phyloP scores from a whole-genome alignment of 1,284 basidiomycete species.

The Cryptococcus sp. region DNA sequence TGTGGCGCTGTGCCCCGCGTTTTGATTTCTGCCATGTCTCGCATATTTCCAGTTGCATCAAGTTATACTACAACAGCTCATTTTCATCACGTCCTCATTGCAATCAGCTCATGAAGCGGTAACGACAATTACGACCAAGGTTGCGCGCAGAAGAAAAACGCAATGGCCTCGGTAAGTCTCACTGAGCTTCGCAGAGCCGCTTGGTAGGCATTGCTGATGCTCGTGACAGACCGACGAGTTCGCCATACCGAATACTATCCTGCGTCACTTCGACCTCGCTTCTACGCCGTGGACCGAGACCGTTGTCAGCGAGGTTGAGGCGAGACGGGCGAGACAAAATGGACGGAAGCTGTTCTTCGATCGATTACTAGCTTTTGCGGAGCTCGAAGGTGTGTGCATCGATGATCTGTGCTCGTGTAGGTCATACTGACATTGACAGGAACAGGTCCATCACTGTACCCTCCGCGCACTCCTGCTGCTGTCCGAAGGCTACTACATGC shows the following conservation, averaged over 20 bases:
- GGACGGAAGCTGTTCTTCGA: constrained; percentile 43
- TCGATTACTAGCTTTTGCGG: constrained; percentile 35
- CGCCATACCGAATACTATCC: constrained; percentile 34
- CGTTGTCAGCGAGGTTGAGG: constrained; percentile 11
- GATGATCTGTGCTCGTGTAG: too few relatives aligned
- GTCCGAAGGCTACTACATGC: constrained; percentile 38
- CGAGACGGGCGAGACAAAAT: constrained; percentile 24
- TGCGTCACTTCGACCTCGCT: constrained; percentile 45
- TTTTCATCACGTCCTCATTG: too few relatives aligned
- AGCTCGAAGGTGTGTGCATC: constrained; percentile 33
- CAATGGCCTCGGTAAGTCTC: background rate
- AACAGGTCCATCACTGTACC: constrained; percentile 38
- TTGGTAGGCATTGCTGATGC: background rate
- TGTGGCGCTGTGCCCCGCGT: constrained; percentile 4
- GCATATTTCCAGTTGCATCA: background rate
- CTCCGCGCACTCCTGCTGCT: constrained; percentile 38
- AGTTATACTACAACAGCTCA: too few relatives aligned
- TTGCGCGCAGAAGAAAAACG: background rate
- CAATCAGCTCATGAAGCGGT: too few relatives aligned
- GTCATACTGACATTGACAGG: background rate
- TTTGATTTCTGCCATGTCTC: constrained; percentile 9
- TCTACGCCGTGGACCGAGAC: constrained; percentile 31
- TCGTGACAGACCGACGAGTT: constrained; percentile 30
- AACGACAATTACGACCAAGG: too few relatives aligned
- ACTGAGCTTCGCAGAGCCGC: constrained; percentile 8